phyloP scores from a whole-genome alignment of 2,329 filamentous ascomycete species.

The Colletotrichum gigasporum region DNA sequence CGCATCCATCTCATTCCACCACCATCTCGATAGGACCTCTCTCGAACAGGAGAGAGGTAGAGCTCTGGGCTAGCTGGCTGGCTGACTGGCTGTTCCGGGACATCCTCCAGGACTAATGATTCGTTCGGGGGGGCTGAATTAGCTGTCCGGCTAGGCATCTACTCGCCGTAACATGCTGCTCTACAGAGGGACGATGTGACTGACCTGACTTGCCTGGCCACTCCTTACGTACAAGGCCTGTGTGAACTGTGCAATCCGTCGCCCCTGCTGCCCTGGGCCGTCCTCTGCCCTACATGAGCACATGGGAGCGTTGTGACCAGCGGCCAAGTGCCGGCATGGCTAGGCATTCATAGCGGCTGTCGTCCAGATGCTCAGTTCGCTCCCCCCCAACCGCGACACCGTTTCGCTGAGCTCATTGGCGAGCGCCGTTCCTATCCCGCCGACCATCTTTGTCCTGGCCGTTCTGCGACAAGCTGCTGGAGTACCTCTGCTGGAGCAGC shows the following conservation, averaged over 20 bases:
- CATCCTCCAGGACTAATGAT: too few relatives aligned
- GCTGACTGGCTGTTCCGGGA: too few relatives aligned
- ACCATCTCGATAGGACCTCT: too few relatives aligned
- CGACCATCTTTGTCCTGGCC: background rate
- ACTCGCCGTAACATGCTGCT: too few relatives aligned
- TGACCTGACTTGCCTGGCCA: too few relatives aligned
- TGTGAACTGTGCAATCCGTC: background rate
- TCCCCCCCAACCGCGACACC: background rate
- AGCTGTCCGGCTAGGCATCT: background rate
- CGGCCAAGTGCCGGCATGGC: conserved; percentile 30
- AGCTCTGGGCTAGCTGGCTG: too few relatives aligned
- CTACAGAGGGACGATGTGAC: too few relatives aligned
- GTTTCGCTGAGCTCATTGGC: background rate
- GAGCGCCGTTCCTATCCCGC: background rate
- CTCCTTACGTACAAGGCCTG: background rate
- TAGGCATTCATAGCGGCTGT: background rate
- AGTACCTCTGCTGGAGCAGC: too few relatives aligned
- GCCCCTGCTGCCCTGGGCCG: background rate
- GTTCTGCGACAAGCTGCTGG: too few relatives aligned
- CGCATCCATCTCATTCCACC: conserved; percentile 9
- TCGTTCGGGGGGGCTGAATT: background rate
- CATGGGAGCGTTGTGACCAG: conserved; percentile 24
- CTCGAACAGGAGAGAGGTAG: too few relatives aligned
- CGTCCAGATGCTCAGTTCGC: background rate
- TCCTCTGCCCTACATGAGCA: conserved; percentile 14